Evolutionary conservation across 1,284 basidiomycete genomes (phyloP).

Genomic region (Neonothopanus nambi): DNA sequence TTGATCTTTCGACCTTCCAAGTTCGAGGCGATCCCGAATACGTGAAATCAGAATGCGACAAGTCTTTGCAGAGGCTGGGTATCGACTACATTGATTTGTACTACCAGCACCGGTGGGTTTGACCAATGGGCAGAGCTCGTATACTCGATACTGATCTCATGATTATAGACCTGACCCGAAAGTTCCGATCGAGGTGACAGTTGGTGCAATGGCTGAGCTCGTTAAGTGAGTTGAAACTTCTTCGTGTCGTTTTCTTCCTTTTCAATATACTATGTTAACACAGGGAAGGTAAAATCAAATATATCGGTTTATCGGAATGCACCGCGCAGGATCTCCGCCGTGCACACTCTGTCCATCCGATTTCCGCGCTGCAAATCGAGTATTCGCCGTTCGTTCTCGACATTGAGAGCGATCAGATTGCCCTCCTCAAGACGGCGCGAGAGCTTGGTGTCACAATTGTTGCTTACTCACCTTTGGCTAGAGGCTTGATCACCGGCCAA

Average conservation of each 20-base stretch:
- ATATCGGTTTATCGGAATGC: conserved; percentile 65
- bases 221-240: conserved; percentile 25
- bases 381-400: conserved; percentile 61
- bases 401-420: conserved; percentile 50
- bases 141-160: neutral
- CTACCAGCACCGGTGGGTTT: conserved; percentile 27
- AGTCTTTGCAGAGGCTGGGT: conserved; percentile 36
- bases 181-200: conserved; percentile 32
- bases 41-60: conserved; percentile 29
- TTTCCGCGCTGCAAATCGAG: conserved; percentile 65
- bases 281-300: conserved; percentile 60
- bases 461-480: conserved; percentile 63
- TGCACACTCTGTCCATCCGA: conserved; percentile 61
- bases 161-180: conserved; percentile 15
- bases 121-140: neutral
- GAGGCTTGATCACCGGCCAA: conserved; percentile 62
- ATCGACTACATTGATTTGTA: conserved; percentile 35
- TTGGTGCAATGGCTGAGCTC: conserved; percentile 33
- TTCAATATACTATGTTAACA: neutral
- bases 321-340: conserved; percentile 59
- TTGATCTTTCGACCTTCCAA: conserved; percentile 3
- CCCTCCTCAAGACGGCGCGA: conserved; percentile 46
- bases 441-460: conserved; percentile 56
- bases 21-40: conserved; percentile 23
- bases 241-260: neutral